A percentile compares a stretch with the other conserved stretches of the same genome.
Evolutionary conservation across 345 rosid species (phyloP).

Genomic region (Litchi chinensis): DNA sequence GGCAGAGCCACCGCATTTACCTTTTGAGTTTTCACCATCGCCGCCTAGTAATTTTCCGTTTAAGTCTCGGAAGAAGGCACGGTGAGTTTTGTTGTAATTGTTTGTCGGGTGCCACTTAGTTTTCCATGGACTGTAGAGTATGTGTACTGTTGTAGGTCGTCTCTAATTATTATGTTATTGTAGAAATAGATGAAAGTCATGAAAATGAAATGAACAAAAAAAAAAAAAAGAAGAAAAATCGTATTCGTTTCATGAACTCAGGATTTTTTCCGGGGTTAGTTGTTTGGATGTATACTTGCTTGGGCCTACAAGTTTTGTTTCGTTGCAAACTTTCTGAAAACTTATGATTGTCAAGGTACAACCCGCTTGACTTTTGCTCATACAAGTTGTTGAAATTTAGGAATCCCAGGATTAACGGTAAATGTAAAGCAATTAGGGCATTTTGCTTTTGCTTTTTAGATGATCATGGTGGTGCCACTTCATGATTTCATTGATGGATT

Average conservation of each 20-base stretch:
- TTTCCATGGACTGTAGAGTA: constrained; percentile 41
- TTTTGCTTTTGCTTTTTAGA: constrained; percentile 27
- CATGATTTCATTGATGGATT: constrained; percentile 1
- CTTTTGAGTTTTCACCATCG: constrained; percentile 75
- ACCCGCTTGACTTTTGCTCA: constrained; percentile 25
- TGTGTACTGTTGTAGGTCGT: constrained; percentile 32
- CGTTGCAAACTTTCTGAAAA: constrained; percentile 6
- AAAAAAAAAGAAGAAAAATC: not conserved
- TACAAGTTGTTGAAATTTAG: constrained; percentile 27
- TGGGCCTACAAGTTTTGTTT: constrained; percentile 22
- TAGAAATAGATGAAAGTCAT: constrained; percentile 29
- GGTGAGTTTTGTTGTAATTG: constrained; percentile 26
- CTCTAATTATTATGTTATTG: constrained; percentile 26
- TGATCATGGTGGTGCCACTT: constrained; percentile 15
- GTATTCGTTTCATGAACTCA: constrained; percentile 1
- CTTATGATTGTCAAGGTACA: constrained; percentile 17
- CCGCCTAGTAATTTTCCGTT: constrained; percentile 64
- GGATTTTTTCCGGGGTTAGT: not conserved
- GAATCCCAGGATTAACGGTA: constrained; percentile 34
- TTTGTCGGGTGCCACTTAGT: constrained; percentile 6
- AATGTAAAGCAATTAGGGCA: constrained; percentile 13
- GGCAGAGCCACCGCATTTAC: constrained; percentile 68
- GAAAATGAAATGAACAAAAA: not conserved
- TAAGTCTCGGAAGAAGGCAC: constrained; percentile 53
- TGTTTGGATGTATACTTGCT: constrained; percentile 12